phyloP scores from a whole-genome alignment of 495 filamentous ascomycete species.

The Podospora conica region DNA sequence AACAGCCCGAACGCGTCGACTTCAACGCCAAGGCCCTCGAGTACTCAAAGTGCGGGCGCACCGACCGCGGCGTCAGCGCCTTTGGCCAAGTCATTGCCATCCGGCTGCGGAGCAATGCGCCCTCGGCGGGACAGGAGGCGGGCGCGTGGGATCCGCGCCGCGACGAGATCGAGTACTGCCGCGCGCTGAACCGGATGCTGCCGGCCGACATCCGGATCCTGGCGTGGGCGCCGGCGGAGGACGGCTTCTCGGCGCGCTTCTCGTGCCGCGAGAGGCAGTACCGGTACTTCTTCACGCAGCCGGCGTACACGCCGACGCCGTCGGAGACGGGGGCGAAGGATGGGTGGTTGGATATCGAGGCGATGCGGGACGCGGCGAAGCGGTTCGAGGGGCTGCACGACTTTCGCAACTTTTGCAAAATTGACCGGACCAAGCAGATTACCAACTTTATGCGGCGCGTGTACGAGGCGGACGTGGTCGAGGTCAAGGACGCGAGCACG shows the following conservation, averaged over 20 bases:
- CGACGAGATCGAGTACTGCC: conserved; percentile 79
- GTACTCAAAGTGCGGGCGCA: conserved; percentile 91
- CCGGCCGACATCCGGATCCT: conserved; percentile 84
- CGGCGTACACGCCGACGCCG: conserved; percentile 63
- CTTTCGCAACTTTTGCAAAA: conserved; percentile 94
- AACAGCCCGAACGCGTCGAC: conserved; percentile 49
- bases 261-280: conserved; percentile 85
- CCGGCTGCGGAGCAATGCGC: conserved; percentile 70
- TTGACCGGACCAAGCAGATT: conserved; percentile 81
- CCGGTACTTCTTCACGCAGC: conserved; percentile 95
- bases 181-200: conserved; percentile 76
- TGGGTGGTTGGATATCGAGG: conserved; percentile 68
- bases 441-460: conserved; percentile 73
- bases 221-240: conserved; percentile 82
- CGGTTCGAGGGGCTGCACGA: conserved; percentile 79
- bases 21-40: conserved; percentile 62
- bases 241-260: conserved; percentile 85
- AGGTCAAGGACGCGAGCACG: conserved; percentile 47
- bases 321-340: conserved; percentile 28
- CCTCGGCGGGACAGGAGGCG: conserved; percentile 19
- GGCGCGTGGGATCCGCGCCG: conserved; percentile 66
- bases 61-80: conserved; percentile 87
- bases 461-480: conserved; percentile 67
- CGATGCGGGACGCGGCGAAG: conserved; percentile 77
- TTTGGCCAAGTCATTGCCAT: conserved; percentile 93